Conservation (phyloP, 1,139 yeast genomes). For the Blastobotrys proliferans region DNA sequence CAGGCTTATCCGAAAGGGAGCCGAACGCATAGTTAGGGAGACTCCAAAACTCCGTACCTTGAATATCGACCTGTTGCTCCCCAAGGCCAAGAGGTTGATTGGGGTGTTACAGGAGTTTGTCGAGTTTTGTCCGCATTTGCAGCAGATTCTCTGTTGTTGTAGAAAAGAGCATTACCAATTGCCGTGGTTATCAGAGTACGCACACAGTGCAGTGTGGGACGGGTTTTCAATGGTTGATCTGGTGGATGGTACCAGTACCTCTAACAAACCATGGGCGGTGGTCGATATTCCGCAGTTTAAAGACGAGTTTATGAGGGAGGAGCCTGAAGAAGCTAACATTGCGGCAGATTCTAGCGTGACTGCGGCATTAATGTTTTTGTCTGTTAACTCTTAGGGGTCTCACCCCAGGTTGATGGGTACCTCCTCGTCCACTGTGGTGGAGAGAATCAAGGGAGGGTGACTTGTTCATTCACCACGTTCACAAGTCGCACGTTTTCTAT, state of each 20-base stretch:
- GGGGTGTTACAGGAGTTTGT: constrained; percentile 8
- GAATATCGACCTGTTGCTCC: constrained; percentile 11
- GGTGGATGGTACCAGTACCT: constrained; percentile 1
- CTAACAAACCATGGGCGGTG: neutral
- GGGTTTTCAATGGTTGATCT: neutral
- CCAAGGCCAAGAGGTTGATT: constrained; percentile 9
- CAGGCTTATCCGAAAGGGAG: constrained; percentile 7
- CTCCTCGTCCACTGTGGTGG: too few species aligned
- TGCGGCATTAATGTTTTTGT: constrained; percentile 11
- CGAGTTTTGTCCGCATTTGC: constrained; percentile 8
- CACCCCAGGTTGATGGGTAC: too few species aligned
- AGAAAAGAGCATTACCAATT: neutral
- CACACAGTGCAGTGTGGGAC: neutral
- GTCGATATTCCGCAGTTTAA: constrained; percentile 4
- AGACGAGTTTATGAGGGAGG: constrained; percentile 2
- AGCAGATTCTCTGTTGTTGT: constrained; percentile 3
- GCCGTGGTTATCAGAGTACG: neutral
- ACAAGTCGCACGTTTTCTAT: too few species aligned
- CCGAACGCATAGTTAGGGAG: constrained; percentile 7
- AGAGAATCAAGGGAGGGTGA: too few species aligned
- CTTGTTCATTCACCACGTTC: too few species aligned
- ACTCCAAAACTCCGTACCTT: constrained; percentile 5
- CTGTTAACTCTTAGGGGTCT: constrained; percentile 3
- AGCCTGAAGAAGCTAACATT: constrained; percentile 4
- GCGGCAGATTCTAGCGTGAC: constrained; percentile 4